Conservation (phyloP, 2,329 filamentous ascomycete genomes). For the Diplodia corticola region DNA sequence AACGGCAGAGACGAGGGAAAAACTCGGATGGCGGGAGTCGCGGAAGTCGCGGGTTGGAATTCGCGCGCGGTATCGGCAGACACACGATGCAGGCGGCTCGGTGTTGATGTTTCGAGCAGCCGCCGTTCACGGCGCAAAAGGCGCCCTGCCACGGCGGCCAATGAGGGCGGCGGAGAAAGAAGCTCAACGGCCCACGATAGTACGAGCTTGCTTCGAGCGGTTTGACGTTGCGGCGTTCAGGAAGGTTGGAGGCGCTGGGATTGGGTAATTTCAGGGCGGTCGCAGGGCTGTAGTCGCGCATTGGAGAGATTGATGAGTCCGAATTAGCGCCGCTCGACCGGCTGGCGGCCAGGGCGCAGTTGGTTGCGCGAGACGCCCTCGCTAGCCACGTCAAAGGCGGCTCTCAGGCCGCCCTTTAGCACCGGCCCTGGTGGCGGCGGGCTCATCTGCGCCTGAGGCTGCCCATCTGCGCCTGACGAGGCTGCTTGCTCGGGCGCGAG, state of each 20-base stretch:
- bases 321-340: not conserved
- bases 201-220: not conserved
- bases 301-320: not conserved
- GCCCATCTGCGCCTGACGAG: not conserved
- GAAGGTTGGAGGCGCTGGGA: not conserved
- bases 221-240: not conserved
- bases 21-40: too few species aligned
- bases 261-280: conserved; percentile 6
- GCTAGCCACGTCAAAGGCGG: conserved; percentile 11
- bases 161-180: not conserved
- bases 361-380: not conserved
- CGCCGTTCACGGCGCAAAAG: not conserved
- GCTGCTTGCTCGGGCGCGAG: not conserved
- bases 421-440: not conserved
- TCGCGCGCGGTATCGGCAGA: not conserved
- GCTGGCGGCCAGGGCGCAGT: not conserved
- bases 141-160: not conserved
- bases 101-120: not conserved
- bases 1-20: not conserved
- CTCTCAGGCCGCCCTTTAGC: not conserved
- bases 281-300: not conserved
- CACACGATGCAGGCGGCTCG: not conserved
- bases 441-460: not conserved
- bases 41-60: too few species aligned
- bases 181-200: not conserved